phyloP scores from a whole-genome alignment of 73 alveolate species.

The Paramecium pentaurelia region DNA sequence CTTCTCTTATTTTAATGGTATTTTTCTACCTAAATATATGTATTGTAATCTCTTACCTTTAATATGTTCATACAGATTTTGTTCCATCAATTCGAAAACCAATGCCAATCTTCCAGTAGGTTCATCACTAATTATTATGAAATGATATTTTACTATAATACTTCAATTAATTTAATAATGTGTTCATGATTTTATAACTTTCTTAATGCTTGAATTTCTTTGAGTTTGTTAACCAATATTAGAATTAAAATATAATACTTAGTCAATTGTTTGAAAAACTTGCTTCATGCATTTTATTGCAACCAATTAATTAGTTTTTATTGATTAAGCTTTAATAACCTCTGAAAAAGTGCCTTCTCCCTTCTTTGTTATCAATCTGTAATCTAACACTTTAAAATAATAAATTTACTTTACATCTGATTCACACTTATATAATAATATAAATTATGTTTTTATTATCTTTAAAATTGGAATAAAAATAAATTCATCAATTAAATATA shows the following conservation, averaged over 20 bases:
- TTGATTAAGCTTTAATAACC: constrained; percentile 95
- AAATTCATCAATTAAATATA: neutral
- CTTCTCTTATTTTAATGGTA: constrained; percentile 52
- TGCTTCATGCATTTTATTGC: constrained; percentile 96
- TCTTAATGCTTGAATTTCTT: constrained; percentile 89
- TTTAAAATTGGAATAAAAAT: neutral
- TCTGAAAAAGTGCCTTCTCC: constrained; percentile 99
- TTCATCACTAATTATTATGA: constrained; percentile 59
- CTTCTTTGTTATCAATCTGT: constrained; percentile 74
- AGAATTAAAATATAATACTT: constrained; percentile 63
- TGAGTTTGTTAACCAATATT: constrained; percentile 64
- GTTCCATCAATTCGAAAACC: constrained; percentile 88
- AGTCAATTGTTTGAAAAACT: constrained; percentile 81
- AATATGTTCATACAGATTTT: constrained; percentile 80
- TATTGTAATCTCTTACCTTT: constrained; percentile 49
- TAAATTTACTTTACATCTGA: neutral
- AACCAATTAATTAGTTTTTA: constrained; percentile 86
- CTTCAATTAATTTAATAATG: constrained; percentile 85
- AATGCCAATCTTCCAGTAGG: constrained; percentile 79
- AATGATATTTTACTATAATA: neutral
- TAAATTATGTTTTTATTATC: neutral
- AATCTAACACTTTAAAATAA: constrained; percentile 38
- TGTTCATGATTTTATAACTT: constrained; percentile 94
- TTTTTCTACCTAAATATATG: constrained; percentile 25
- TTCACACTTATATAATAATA: neutral